Percentiles rank a stretch among this genome's conserved stretches.
Evolutionary conservation across 2,329 filamentous ascomycete genomes (phyloP).

Genomic region (Botrytis medusae): DNA sequence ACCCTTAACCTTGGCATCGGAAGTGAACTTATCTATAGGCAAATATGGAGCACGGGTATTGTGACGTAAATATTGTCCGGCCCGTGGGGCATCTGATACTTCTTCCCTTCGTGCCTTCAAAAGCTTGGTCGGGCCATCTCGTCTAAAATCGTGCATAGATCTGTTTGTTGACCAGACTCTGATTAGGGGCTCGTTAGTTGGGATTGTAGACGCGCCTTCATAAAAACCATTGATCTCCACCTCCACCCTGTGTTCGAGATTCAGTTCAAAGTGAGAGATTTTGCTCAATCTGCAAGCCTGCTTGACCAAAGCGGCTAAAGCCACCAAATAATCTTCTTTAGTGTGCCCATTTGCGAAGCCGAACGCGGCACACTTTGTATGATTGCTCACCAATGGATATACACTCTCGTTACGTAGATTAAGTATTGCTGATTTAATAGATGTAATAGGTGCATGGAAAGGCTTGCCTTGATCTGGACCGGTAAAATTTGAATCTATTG

Average conservation of each 20-base stretch:
- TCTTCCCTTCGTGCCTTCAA: conserved; percentile 21
- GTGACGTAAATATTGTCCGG: conserved; percentile 4
- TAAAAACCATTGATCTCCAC: conserved; percentile 13
- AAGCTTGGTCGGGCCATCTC: conserved; percentile 8
- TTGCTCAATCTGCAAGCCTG: neutral
- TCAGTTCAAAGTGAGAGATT: neutral
- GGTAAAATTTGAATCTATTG: conserved; percentile 22
- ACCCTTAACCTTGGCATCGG: neutral
- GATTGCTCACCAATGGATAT: conserved; percentile 21
- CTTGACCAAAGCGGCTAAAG: neutral
- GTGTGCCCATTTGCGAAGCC: neutral
- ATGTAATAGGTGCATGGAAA: conserved; percentile 25
- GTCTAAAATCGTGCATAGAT: conserved; percentile 14
- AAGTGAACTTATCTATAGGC: neutral
- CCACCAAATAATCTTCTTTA: neutral
- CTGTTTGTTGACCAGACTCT: conserved; percentile 19
- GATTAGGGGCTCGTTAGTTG: neutral
- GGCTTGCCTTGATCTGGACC: conserved; percentile 6
- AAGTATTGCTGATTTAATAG: conserved; percentile 24
- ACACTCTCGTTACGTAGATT: conserved; percentile 23
- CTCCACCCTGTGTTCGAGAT: neutral
- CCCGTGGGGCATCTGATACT: neutral
- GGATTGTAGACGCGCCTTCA: neutral
- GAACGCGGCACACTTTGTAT: conserved; percentile 12
- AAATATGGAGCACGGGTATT: conserved; percentile 17